phyloP scores from a whole-genome alignment of 139 green algal species.

The Chlamydomonas applanata region DNA sequence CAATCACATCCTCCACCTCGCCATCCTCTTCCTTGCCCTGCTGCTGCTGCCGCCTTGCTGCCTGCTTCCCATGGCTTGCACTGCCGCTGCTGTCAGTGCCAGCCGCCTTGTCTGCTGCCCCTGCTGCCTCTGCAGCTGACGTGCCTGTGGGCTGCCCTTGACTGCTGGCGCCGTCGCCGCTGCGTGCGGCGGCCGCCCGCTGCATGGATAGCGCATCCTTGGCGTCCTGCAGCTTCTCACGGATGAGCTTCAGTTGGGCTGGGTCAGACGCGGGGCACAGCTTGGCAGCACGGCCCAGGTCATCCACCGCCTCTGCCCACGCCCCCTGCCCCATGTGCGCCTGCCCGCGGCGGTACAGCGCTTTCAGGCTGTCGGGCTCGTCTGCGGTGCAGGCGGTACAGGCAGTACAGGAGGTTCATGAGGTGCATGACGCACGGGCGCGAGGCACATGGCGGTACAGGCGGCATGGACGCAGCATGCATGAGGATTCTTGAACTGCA shows the following conservation, averaged over 20 bases:
- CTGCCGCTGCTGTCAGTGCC: not conserved
- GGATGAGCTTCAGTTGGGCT: constrained; percentile 40
- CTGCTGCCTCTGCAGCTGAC: not conserved
- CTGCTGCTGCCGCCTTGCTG: too few species aligned
- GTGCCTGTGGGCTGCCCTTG: too few species aligned
- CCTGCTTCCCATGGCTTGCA: too few species aligned
- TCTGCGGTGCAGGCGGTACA: constrained; percentile 18
- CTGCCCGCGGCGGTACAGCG: constrained; percentile 61
- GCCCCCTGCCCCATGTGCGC: constrained; percentile 30
- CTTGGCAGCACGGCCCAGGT: constrained; percentile 39
- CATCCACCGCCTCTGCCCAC: constrained; percentile 21
- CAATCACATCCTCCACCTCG: too few species aligned
- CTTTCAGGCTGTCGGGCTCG: constrained; percentile 53
- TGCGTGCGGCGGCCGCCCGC: constrained; percentile 7
- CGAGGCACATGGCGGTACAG: too few species aligned
- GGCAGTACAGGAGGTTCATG: too few species aligned
- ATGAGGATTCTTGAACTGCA: too few species aligned
- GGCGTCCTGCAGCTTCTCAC: constrained; percentile 45
- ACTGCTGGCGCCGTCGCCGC: not conserved
- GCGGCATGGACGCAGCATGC: too few species aligned
- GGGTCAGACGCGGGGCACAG: constrained; percentile 17
- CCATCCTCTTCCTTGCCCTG: too few species aligned
- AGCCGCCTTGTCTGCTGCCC: not conserved
- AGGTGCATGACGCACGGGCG: too few species aligned
- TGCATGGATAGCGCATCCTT: constrained; percentile 26